Base-by-base conservation (phyloP, 345 rosid species). In the Corchorus olitorius region DNA sequence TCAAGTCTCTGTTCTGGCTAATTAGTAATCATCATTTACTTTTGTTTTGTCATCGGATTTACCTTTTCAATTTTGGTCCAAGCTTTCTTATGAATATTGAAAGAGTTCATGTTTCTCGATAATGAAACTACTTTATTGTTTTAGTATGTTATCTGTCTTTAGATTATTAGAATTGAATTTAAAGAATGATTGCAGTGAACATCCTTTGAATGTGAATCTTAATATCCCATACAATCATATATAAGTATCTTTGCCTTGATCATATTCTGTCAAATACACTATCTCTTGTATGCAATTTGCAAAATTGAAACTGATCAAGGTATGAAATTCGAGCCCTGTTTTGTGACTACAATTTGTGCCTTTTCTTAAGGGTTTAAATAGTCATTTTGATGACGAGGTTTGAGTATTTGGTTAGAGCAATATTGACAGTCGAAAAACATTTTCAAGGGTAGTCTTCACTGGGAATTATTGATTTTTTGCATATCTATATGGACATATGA, bases 351-450 rank as follows among this genome's bases (percentile, higher is more conserved):
- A 87, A 67, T 73, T 74, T 87, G 88, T 74, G 84, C 88, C 20
- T 83, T 81, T 86, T 76, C 76, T 95, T 61, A 86, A 86, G 77
- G 94, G 90, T 73, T 81, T 91, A 62, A 81, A 90, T 82, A 80
- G 58, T 83, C 84, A 87, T 61, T 93, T 90, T 41, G 94, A 93
- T 80, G 99, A 95, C 86, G 90, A 89, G 83, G 90, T 86, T 83
- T 88, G 94, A 78, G 75, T 82, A 81, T 88, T 85, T 65, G 86
- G 90, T 56, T 90, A 93, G 19, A 86, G 87, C 86, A 93, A 93
- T 93, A 76, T 77, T 15, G 39, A 61, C 65, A 0, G 34, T 34
- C 93, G 73, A 96, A 35, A 61, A 16, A 33, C 52, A 20, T n/a
- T 59, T 54, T 20, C 37, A 10, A n/a, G 43, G 22, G 62, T 27